Conservation (phyloP, 2,329 filamentous ascomycete species). For the Botrytis sinoallii region DNA sequence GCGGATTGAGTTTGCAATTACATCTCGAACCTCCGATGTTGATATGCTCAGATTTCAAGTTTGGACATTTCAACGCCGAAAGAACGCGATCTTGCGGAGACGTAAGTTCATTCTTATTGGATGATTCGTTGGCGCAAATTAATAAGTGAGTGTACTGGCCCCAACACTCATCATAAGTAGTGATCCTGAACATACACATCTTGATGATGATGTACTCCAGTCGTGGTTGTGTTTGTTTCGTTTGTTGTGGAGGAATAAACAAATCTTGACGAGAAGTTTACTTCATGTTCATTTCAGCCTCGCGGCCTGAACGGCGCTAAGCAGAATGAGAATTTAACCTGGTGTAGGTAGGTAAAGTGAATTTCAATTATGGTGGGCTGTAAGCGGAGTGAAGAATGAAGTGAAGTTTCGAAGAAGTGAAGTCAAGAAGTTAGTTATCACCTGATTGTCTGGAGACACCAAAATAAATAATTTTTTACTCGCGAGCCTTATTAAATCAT, state of each 20-base stretch:
- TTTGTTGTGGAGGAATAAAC: background rate
- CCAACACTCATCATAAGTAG: conserved; percentile 4
- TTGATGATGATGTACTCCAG: background rate
- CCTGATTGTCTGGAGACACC: background rate
- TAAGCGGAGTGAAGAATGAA: background rate
- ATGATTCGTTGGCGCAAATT: background rate
- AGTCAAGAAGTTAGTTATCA: background rate
- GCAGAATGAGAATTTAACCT: background rate
- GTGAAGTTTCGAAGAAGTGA: background rate
- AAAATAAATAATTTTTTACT: background rate
- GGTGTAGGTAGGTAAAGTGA: too few relatives aligned
- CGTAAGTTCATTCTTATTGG: background rate
- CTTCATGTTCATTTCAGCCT: conserved; percentile 6
- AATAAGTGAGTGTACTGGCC: conserved; percentile 10
- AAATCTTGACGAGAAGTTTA: background rate
- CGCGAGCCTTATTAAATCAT: background rate
- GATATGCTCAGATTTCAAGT: conserved; percentile 12
- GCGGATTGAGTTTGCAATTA: conserved; percentile 4
- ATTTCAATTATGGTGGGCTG: background rate
- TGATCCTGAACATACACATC: conserved; percentile 11
- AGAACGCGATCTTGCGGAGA: background rate
- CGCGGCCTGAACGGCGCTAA: background rate
- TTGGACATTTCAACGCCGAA: background rate
- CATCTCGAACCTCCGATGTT: background rate
- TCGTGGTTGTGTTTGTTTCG: background rate